Base-by-base conservation (phyloP, 164 flowering plant species). In the Piper betle region DNA sequence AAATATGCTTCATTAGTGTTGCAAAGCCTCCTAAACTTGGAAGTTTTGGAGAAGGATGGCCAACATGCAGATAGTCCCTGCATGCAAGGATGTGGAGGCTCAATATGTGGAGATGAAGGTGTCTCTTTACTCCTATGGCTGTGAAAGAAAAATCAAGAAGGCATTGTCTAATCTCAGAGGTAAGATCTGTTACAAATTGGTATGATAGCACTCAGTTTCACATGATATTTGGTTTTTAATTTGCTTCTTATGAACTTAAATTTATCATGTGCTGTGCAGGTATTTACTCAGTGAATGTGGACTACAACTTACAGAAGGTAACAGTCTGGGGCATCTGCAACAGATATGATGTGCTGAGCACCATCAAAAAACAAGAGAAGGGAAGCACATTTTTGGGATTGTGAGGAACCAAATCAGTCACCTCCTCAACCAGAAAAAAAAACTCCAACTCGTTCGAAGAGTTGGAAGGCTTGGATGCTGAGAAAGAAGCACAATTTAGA, bases 61-160 rank as follows among this genome's bases (percentile, higher is more conserved):
- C 3, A 57, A 81, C 63, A 59, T 82, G 73, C 91, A 90, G 73
- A 84, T 90, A 25, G 84, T 87, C 62, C 74, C 74, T 1, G 88
- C 81, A 11, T 20, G 50, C 64, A 82, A 76, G 77, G 76, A 75
- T 37, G 97, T 91, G 56, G 96, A 87, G 74, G 81, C 96, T n/a
- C 97, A 91, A 66, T 83, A 79, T 40, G 93, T 91, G 64, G 88
- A 87, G 66, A 83, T 91, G 97, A 87, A 65, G 85, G 96, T 87
- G 61, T 96, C 96, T 63, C 70, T 87, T 6, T 91, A 91, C 53
- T 87, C 93, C 58, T 76, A 78, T 68, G 97, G 96, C 1, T 91
- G 97, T 57, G 84, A 81, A 72, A 87, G 50, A 81, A 91, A 91
- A 73, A 61, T 91, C 4, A 86, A 86, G 83, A 91, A 87, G 74